Conservation (phyloP, 2,329 filamentous ascomycete species). For the Colletotrichum incanum region DNA sequence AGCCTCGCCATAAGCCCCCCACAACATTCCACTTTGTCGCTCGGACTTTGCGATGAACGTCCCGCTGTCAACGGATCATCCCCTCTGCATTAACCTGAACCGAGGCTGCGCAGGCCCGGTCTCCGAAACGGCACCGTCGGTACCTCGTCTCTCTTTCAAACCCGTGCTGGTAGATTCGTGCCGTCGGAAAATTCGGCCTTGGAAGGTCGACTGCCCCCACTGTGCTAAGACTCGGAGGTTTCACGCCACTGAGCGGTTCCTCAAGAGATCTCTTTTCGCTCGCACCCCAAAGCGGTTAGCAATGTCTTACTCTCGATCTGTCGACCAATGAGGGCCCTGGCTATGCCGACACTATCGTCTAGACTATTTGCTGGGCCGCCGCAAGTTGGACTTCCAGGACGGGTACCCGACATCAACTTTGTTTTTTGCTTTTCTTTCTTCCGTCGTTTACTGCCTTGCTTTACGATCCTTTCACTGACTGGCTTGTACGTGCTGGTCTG, state of each 20-base stretch:
- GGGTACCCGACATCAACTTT: not conserved
- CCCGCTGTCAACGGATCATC: not conserved
- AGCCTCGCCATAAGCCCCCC: slow-evolving; percentile 3
- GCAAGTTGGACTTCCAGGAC: not conserved
- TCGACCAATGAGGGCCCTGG: slow-evolving; percentile 24
- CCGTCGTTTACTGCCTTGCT: not conserved
- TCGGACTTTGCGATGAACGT: not conserved
- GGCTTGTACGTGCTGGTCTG: too few species aligned
- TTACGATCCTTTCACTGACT: not conserved
- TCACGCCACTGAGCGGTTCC: slow-evolving; percentile 19
- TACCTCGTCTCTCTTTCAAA: not conserved
- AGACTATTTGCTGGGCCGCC: slow-evolving; percentile 33
- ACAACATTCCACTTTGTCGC: not conserved
- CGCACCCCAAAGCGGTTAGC: slow-evolving; percentile 27
- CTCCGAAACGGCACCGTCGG: not conserved
- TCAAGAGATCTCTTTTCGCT: slow-evolving; percentile 12
- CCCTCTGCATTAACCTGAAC: too few species aligned
- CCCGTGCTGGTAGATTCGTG: not conserved
- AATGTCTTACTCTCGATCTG: not conserved
- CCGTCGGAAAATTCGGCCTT: not conserved
- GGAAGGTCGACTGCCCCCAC: not conserved
- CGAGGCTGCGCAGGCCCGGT: not conserved
- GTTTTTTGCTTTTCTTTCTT: not conserved
- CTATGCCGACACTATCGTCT: slow-evolving; percentile 19
- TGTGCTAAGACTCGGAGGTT: not conserved